Conservation (phyloP, 495 filamentous ascomycete genomes). For the Xylaria palmicola region DNA sequence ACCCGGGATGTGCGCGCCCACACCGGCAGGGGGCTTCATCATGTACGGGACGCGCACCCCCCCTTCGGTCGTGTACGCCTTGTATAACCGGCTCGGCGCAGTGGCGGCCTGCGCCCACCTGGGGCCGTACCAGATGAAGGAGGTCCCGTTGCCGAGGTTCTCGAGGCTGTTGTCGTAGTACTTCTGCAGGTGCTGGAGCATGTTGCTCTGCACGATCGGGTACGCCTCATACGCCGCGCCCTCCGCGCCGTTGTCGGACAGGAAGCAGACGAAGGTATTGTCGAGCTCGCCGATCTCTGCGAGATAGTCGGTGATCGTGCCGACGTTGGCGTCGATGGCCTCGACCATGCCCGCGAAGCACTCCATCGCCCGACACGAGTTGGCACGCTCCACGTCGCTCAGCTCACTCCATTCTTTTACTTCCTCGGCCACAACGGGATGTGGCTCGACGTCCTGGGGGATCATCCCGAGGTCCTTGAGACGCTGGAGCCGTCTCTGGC, state of each 20-base stretch:
- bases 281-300: constrained; percentile 58
- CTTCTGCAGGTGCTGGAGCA: constrained; percentile 56
- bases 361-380: constrained; percentile 59
- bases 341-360: constrained; percentile 64
- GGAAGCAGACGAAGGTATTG: constrained; percentile 64
- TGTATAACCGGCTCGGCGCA: constrained; percentile 60
- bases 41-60: constrained; percentile 61
- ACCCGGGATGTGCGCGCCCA: constrained; percentile 28
- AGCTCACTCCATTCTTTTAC: constrained; percentile 57
- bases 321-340: constrained; percentile 62
- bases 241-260: constrained; percentile 65
- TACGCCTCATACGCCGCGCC: constrained; percentile 64
- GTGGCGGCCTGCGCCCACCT: constrained; percentile 68
- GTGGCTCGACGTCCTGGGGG: constrained; percentile 50
- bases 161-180: constrained; percentile 63
- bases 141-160: constrained; percentile 60
- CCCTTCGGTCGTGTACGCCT: constrained; percentile 63
- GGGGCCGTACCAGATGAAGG: constrained; percentile 67
- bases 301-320: constrained; percentile 58
- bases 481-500: constrained; percentile 48
- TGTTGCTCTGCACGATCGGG: constrained; percentile 50
- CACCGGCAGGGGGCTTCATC: constrained; percentile 43
- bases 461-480: constrained; percentile 57
- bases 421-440: constrained; percentile 58
- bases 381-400: constrained; percentile 52